Evolutionary conservation across 1,284 basidiomycete species (phyloP), one percentile per base, ranked within the genome.

Genomic region (Hemileia vastatrix): DNA sequence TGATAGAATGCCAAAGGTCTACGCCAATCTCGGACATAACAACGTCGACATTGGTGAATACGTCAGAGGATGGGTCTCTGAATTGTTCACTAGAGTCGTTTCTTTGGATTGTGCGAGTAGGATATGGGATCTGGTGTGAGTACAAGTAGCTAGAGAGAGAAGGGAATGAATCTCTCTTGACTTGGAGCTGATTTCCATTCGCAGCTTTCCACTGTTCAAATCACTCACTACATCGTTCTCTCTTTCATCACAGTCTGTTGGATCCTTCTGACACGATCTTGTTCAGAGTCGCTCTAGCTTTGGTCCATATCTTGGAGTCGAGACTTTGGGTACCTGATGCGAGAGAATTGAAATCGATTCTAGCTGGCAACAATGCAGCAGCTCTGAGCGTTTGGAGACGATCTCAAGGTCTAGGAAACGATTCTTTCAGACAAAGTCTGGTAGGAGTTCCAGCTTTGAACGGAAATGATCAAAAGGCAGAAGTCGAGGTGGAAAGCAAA

Each of bases 1-100:
- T 5, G 72, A 74, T 40, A 66, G 70, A 43, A 68, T 74, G 67
- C 72, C 72, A 18, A 69, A 67, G 54, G 72, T 73, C 11, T 40
- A 40, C 15, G 36, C 36, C 36, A 40, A 40, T 40, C 36, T 40
- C 15, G 36, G 36, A 11, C 36, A 40, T 15, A 40, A 40, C 36
- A 40, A 40, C 36, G 36, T 40, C 15, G 36, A 40, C 15, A 40
- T 40, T 15, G 36, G 36, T 11, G 36, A 40, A 40, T 40, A 40
- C 15, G 36, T 40, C 11, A 40, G 36, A 15, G 15, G 36, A 11
- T 40, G 36, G 36, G 36, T 40, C 36, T 9, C 11, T 11, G 36
- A 40, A 15, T 15, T 40, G 36, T 40, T 40, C 36, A 40, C 36
- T 40, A 9, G 36, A 15, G 36, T 40, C 15, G 36, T 40, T 40